Base-by-base conservation (phyloP, 352 stramenopile species). In the Phytophthora vignae region DNA sequence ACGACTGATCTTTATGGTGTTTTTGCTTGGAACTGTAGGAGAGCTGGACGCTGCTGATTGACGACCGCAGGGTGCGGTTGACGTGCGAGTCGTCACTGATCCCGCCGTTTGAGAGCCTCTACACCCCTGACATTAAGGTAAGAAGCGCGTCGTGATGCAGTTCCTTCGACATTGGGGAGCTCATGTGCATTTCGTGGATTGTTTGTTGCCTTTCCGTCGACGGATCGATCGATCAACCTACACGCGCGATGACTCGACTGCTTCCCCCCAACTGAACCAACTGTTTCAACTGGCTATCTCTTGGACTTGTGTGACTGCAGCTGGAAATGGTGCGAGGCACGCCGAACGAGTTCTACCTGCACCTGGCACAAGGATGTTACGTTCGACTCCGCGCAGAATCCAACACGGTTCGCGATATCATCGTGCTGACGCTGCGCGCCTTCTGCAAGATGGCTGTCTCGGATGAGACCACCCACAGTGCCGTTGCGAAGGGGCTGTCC, bases 61-160 rank as follows among this genome's bases (percentile, higher is more conserved):
- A 96, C 56, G 87, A 94, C 75, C 81, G 85, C 3, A 79, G 87
- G 21, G 82, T 96, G 42, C 77, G 88, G 4, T 71, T 96, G 36
- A 91, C 87, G 50, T 96, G 88, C 64, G 88, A 96, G 55, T 96
- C 88, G 40, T 94, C 88, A 27, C 67, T 96, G 2, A 78, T 96
- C 2, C 85, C 88, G 8, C 85, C 88, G 10, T 94, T 94, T 52
- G 88, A 94, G 67, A 88, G 81, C 15, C 79, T 92, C 11, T 96
- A 94, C 69, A 90, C 84, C 5, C 69, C 78, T 27, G 82, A 87
- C 40, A 88, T 95, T 55, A 83, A 88, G 72, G 83, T 91, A 77
- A 54, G 46, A 25, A 55, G 12, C 12, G 10, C 44, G 55, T 1
- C 4, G 14, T 48, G 11, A 14, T 48, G 40, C 40, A 9, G 40